A percentile compares a stretch with the other conserved stretches of the same genome.
phyloP scores from a whole-genome alignment of 2,329 filamentous ascomycete species.

The Hirsutella rhossiliensis region DNA sequence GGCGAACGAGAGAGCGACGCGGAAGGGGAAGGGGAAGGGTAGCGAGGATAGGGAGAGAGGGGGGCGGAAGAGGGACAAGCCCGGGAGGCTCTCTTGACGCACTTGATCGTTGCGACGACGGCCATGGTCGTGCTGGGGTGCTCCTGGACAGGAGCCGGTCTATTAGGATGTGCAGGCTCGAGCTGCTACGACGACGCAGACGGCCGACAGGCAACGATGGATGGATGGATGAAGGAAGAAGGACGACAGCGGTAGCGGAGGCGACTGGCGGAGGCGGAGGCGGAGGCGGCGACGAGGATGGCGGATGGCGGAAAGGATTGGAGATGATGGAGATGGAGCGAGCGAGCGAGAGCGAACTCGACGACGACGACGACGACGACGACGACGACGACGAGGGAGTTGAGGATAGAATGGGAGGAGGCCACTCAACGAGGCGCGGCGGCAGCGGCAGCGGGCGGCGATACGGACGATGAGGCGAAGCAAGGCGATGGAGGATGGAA shows the following conservation, averaged over 20 bases:
- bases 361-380: background rate
- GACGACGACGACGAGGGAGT: background rate
- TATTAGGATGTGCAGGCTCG: background rate
- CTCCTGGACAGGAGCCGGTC: constrained; percentile 25
- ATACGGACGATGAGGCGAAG: background rate
- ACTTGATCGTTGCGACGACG: constrained; percentile 56
- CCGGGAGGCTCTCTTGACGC: constrained; percentile 16
- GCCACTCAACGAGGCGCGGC: background rate
- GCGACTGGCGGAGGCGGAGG: background rate
- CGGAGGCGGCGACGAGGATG: background rate
- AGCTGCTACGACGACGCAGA: background rate
- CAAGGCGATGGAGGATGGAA: background rate
- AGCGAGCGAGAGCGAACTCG: background rate
- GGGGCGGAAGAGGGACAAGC: background rate
- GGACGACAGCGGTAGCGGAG: background rate
- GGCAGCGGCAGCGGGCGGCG: background rate
- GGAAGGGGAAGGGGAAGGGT: background rate
- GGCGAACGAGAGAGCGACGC: background rate
- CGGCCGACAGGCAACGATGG: background rate
- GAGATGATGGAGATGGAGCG: background rate
- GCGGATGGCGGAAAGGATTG: background rate
- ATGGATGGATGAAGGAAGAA: background rate
- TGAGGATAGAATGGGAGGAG: background rate
- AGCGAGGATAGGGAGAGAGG: constrained; percentile 5
- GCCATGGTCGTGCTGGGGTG: constrained; percentile 32